Evolutionary conservation across 306 rosid species (phyloP).

Genomic region (Trifolium pratense): DNA sequence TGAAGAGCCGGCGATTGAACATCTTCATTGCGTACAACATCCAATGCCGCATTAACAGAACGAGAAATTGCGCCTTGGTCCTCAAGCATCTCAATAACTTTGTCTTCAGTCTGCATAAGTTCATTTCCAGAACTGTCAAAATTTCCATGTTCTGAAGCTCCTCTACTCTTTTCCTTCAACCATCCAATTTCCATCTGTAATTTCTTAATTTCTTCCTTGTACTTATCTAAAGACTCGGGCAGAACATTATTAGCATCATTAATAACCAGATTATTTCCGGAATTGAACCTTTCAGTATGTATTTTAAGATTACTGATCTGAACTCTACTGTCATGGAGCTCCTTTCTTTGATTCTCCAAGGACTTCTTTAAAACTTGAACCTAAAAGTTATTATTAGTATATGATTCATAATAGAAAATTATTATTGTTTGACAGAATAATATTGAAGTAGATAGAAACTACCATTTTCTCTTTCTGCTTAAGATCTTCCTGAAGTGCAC

Average conservation of each 20-base stretch:
- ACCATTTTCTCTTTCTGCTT: constrained; percentile 80
- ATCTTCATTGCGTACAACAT: constrained; percentile 46
- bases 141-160: constrained; percentile 43
- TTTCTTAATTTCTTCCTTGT: constrained; percentile 79
- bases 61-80: constrained; percentile 58
- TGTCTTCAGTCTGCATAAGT: constrained; percentile 57
- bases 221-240: constrained; percentile 56
- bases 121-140: constrained; percentile 53
- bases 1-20: constrained; percentile 46
- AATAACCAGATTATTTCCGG: constrained; percentile 46
- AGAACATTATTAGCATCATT: constrained; percentile 50
- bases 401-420: constrained; percentile 35
- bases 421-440: constrained; percentile 34
- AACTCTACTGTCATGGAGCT: constrained; percentile 69
- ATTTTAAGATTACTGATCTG: constrained; percentile 78
- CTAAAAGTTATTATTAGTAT: constrained; percentile 55
- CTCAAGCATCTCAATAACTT: constrained; percentile 71
- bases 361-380: constrained; percentile 75
- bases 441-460: constrained; percentile 39
- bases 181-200: constrained; percentile 70
- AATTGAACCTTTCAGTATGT: constrained; percentile 58
- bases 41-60: constrained; percentile 43
- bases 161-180: constrained; percentile 55
- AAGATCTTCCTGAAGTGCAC: constrained; percentile 73
- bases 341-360: constrained; percentile 74